Evolutionary conservation across 768 basidiomycete species (phyloP).

Genomic region (Coprinellus micaceus): DNA sequence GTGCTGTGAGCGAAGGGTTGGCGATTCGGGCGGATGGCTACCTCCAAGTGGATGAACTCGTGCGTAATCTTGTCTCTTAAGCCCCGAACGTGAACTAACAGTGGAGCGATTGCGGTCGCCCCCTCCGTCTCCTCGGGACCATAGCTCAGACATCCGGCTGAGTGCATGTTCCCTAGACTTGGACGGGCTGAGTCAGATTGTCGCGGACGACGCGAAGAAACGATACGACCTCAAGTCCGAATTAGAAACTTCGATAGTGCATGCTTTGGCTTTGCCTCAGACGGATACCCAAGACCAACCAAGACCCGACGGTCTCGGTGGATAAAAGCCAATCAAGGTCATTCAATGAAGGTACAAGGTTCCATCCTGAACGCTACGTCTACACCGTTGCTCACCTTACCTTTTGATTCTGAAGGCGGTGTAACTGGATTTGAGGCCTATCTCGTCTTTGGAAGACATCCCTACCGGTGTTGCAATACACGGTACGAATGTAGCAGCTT

Average conservation of each 20-base stretch:
- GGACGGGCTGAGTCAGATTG: slow-evolving; percentile 54
- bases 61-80: slow-evolving; percentile 36
- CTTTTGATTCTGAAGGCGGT: slow-evolving; percentile 68
- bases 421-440: slow-evolving; percentile 59
- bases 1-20: slow-evolving; percentile 72
- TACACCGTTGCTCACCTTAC: no score
- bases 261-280: neutral
- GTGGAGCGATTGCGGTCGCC: no score
- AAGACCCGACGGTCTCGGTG: slow-evolving; percentile 45
- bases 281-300: neutral
- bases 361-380: no score
- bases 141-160: slow-evolving; percentile 13
- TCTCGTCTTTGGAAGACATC: slow-evolving; percentile 57
- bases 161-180: slow-evolving; percentile 57
- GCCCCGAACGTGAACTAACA: neutral
- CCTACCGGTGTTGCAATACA: slow-evolving; percentile 74
- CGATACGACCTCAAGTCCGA: slow-evolving; percentile 58
- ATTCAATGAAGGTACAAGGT: slow-evolving; percentile 64
- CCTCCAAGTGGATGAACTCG: slow-evolving; percentile 77
- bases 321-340: slow-evolving; percentile 90
- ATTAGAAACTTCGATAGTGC: slow-evolving; percentile 3
- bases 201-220: slow-evolving; percentile 62
- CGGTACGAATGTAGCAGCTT: slow-evolving; percentile 68
- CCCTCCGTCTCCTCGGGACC: neutral
- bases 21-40: slow-evolving; percentile 82